These are phyloP conservation scores for Syncephalastrum racemosum DNA, from an alignment of 371 early-diverging fungal genomes.

Conservation along the genomic window DNA sequence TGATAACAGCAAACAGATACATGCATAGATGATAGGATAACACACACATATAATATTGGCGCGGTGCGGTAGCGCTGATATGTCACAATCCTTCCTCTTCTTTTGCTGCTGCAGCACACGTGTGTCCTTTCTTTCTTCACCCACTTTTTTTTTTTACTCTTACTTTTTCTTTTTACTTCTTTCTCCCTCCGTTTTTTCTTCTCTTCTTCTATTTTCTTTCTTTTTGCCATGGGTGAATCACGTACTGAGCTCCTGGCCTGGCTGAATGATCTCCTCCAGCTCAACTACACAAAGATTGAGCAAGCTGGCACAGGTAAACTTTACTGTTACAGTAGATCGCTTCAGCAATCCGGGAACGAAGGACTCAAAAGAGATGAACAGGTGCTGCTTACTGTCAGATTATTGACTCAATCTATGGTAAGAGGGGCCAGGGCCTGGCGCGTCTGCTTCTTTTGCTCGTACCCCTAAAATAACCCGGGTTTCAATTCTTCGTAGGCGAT, in stretches of 20 bases:
- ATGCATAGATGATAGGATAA: no score
- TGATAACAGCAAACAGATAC: no score
- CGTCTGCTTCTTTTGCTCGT: no score
- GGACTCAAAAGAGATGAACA: constrained; percentile 14
- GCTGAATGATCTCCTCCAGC: constrained; percentile 88
- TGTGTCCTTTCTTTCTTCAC: no score
- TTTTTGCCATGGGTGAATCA: constrained; percentile 68
- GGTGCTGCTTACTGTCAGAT: constrained; percentile 91
- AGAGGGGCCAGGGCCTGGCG: constrained; percentile 4
- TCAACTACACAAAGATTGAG: constrained; percentile 90
- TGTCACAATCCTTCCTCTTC: no score
- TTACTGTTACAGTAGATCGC: background rate
- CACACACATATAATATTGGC: no score
- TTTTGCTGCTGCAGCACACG: no score
- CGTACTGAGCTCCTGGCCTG: constrained; percentile 88
- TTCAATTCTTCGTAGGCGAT: constrained; percentile 41
- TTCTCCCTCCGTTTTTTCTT: constrained; percentile 1
- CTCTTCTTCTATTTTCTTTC: background rate
- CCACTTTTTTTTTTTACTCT: no score
- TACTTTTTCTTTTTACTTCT: background rate
- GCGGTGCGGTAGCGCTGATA: no score
- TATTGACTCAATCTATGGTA: constrained; percentile 89
- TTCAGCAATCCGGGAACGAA: background rate
- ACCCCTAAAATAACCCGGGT: background rate
- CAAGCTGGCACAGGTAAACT: constrained; percentile 87